A percentile compares a stretch with the other conserved stretches of the same genome.
phyloP scores from a whole-genome alignment of 345 rosid genomes.

The Salix arbutifolia region DNA sequence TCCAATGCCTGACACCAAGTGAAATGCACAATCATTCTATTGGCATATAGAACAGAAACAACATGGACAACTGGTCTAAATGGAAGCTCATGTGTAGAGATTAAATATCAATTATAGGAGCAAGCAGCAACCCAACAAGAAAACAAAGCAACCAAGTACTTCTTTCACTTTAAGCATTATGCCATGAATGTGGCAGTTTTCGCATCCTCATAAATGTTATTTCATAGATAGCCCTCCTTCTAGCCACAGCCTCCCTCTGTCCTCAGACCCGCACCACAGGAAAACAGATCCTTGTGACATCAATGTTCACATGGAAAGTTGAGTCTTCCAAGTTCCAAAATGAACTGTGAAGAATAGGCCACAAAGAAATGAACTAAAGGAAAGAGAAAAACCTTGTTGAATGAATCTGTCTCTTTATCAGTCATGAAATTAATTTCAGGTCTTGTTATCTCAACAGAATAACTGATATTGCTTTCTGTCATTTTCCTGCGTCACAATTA shows the following conservation, averaged over 20 bases:
- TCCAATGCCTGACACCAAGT: constrained; percentile 68
- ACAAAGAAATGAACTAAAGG: constrained; percentile 5
- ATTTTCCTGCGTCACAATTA: constrained; percentile 47
- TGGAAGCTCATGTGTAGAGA: not conserved
- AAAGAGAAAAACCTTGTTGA: constrained; percentile 63
- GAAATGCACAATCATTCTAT: not conserved
- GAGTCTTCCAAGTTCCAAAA: not conserved
- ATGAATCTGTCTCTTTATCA: constrained; percentile 52
- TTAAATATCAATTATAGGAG: constrained; percentile 2
- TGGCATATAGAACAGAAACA: not conserved
- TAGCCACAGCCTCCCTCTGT: not conserved
- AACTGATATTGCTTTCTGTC: constrained; percentile 27
- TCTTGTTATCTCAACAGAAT: constrained; percentile 36
- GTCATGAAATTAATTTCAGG: constrained; percentile 20
- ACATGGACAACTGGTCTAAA: not conserved
- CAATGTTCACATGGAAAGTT: not conserved
- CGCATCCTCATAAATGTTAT: not conserved
- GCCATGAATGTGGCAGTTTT: not conserved
- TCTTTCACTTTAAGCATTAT: not conserved
- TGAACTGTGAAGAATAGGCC: not conserved
- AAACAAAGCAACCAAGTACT: not conserved
- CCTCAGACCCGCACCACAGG: not conserved
- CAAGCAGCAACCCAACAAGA: not conserved
- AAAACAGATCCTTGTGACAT: not conserved
- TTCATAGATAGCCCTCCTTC: not conserved